phyloP scores from a whole-genome alignment of 2,329 filamentous ascomycete species.

The Chaetomium olivaceum region DNA sequence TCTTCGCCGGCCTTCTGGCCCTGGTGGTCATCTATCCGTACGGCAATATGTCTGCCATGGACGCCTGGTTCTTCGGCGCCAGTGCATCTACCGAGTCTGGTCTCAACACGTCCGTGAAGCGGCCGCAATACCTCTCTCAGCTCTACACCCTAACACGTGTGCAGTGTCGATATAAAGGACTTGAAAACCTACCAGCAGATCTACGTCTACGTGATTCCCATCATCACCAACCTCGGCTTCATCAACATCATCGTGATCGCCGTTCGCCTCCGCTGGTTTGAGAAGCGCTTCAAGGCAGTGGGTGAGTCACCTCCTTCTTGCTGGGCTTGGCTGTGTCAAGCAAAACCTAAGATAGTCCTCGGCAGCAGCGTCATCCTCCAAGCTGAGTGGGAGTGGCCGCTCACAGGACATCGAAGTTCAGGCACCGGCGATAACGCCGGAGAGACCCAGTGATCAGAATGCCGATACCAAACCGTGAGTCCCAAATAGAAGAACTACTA shows the following conservation, averaged over 20 bases:
- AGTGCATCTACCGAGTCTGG: conserved; percentile 54
- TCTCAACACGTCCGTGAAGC: conserved; percentile 46
- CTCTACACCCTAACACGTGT: background rate
- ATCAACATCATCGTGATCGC: conserved; percentile 52
- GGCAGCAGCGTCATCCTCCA: background rate
- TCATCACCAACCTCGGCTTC: conserved; percentile 51
- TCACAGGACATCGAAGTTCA: background rate
- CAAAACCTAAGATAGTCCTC: background rate
- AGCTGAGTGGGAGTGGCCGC: background rate
- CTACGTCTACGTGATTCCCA: conserved; percentile 51
- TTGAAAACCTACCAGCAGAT: conserved; percentile 54
- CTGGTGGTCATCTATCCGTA: conserved; percentile 11
- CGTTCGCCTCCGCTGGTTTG: conserved; percentile 51
- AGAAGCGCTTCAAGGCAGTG: conserved; percentile 30
- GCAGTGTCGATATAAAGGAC: conserved; percentile 51
- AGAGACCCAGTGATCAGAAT: background rate
- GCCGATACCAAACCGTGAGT: background rate
- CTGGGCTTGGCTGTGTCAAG: background rate
- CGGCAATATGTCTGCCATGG: conserved; percentile 18
- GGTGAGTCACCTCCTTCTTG: background rate
- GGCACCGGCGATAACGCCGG: background rate
- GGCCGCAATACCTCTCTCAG: conserved; percentile 3
- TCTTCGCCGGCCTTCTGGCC: conserved; percentile 2
- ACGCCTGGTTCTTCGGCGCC: conserved; percentile 37
- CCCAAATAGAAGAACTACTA: background rate